Conservation (phyloP, 2,329 filamentous ascomycete species). For the Dactylonectria macrodidyma region DNA sequence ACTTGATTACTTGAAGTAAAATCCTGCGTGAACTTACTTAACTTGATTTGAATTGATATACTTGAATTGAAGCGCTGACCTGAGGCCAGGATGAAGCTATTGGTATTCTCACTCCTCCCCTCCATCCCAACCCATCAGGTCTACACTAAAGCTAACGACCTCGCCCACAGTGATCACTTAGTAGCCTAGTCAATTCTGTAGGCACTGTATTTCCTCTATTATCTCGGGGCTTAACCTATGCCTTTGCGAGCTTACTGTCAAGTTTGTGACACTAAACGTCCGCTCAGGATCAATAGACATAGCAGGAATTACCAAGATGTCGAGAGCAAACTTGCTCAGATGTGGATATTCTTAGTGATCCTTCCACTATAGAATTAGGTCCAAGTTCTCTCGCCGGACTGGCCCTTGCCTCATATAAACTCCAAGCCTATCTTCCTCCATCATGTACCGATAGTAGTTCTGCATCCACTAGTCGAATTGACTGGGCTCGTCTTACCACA, state of each 20-base stretch:
- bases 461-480: neutral
- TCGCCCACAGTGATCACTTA: neutral
- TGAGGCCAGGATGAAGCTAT: constrained; percentile 1
- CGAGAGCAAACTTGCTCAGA: neutral
- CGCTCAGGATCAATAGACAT: neutral
- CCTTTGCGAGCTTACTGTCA: neutral
- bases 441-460: neutral
- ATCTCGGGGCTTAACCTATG: neutral
- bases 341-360: neutral
- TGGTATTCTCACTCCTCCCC: neutral
- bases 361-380: neutral
- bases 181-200: neutral
- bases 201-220: neutral
- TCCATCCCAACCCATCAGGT: neutral
- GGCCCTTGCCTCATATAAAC: neutral
- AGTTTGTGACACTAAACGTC: neutral
- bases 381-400: neutral
- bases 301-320: neutral
- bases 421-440: neutral
- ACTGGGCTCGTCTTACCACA: neutral
- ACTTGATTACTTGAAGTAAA: constrained; percentile 1
- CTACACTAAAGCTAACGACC: neutral
- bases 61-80: constrained; percentile 1
- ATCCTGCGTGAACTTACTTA: neutral
- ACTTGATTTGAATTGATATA: constrained; percentile 1